phyloP scores from a whole-genome alignment of 1,284 basidiomycete species.

The Heimioporus punctisporus region DNA sequence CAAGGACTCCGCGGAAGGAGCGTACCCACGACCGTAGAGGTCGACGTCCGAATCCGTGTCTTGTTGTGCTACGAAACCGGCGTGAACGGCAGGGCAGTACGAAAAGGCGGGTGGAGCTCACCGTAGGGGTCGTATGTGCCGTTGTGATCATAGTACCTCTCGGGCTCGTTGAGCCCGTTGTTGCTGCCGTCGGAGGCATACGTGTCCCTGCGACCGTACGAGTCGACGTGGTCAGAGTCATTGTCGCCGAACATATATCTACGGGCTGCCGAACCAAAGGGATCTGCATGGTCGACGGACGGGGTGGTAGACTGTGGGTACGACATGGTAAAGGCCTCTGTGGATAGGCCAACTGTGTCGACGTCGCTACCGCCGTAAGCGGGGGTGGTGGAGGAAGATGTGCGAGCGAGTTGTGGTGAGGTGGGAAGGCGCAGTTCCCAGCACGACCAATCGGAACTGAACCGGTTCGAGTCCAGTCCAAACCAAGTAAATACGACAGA shows the following conservation, averaged over 20 bases:
- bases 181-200: conserved; percentile 73
- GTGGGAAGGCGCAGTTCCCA: conserved; percentile 28
- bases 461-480: conserved; percentile 18
- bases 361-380: conserved; percentile 9
- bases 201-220: conserved; percentile 61
- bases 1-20: conserved; percentile 74
- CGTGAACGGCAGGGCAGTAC: conserved; percentile 10
- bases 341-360: conserved; percentile 15
- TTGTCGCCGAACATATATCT: conserved; percentile 80
- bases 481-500: too few relatives aligned
- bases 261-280: conserved; percentile 49
- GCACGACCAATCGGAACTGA: conserved; percentile 19
- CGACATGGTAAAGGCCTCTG: conserved; percentile 22
- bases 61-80: conserved; percentile 46
- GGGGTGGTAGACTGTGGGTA: conserved; percentile 35
- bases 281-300: conserved; percentile 45
- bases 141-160: conserved; percentile 64
- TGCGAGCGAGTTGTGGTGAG: too few relatives aligned
- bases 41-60: conserved; percentile 82
- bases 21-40: conserved; percentile 66
- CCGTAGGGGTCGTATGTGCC: conserved; percentile 68
- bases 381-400: conserved; percentile 8
- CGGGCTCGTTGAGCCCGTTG: conserved; percentile 49
- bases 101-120: conserved; percentile 26
- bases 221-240: conserved; percentile 71